phyloP scores from a whole-genome alignment of 768 basidiomycete genomes.

The Termitomyces sp. region DNA sequence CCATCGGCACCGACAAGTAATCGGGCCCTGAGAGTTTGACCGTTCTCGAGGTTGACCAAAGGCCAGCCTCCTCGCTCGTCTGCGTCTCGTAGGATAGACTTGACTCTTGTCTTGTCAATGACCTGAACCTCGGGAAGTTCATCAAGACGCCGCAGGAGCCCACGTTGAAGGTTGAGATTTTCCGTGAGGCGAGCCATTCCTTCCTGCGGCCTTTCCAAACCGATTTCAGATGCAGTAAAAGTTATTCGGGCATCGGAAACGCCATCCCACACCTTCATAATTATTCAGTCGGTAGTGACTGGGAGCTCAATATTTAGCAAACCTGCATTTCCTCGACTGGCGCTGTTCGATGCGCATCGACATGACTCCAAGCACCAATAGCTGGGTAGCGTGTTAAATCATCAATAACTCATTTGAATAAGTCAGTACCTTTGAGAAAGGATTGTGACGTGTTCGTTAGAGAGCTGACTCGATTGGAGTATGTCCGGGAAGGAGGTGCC shows the following conservation, averaged over 20 bases:
- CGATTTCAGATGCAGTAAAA: conserved; percentile 58
- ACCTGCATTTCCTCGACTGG: conserved; percentile 87
- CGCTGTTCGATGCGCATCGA: conserved; percentile 65
- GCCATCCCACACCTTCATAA: conserved; percentile 84
- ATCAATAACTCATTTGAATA: conserved; percentile 4
- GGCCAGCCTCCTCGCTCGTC: conserved; percentile 71
- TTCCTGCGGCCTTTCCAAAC: conserved; percentile 20
- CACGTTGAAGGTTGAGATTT: conserved; percentile 90
- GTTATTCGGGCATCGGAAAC: conserved; percentile 74
- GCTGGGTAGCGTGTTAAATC: conserved; percentile 35
- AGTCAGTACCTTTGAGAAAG: conserved; percentile 58
- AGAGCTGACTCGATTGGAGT: conserved; percentile 84
- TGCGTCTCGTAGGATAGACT: conserved; percentile 56
- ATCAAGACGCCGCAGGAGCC: conserved; percentile 64
- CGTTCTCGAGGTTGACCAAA: conserved; percentile 68
- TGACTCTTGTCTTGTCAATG: conserved; percentile 72
- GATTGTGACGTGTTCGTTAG: conserved; percentile 71
- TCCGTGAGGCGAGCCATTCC: conserved; percentile 86
- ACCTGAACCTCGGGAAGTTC: conserved; percentile 52
- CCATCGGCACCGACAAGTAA: conserved; percentile 92
- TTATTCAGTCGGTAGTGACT: neutral
- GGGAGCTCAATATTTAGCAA: neutral
- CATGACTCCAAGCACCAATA: conserved; percentile 80
- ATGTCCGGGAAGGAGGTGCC: conserved; percentile 50
- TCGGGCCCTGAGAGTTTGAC: conserved; percentile 61